Base-by-base conservation (phyloP, 805 yeast species). In the Cyberlindnera xylosilytica region DNA sequence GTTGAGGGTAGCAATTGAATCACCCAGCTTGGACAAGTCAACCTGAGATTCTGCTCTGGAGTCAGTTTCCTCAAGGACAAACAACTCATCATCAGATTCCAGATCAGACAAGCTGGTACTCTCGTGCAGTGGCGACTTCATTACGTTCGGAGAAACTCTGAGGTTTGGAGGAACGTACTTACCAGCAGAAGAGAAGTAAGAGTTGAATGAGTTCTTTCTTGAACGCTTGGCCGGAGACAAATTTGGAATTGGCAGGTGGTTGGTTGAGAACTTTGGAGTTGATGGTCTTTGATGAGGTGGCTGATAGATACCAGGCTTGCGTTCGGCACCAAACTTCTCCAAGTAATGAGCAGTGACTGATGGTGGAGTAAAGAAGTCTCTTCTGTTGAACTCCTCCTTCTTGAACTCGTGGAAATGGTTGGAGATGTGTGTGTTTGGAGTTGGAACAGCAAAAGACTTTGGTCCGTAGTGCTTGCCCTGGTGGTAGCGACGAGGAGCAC, bases 341-440 rank as follows among this genome's bases (percentile, higher is more conserved):
- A 83, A 76, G 58, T 81, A 83, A 50, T 80, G 83, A 44, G 76
- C 78, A 54, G 79, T 76, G 6, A 80, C 83, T 20, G 89, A 78
- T 42, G 83, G 84, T 3, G 93, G 93, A 4, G 93, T 85, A 58
- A 83, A 85, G 52, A 74, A 81, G 57, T 85, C 91, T 52, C 80
- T 83, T 39, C 91, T 71, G 51, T 78, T 78, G 53, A 75, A 81
- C 15, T 53, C 42, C 35, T 61, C 57, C 32, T 53, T 54, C 37
- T 54, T 62, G 47, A 62, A 67, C 19, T 68, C 63, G 24, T 67
- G 62, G 50, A 66, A 67, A 42, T 60, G 70, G 39, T 60, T 64
- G 44, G 65, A 56, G 39, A 69, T 68, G 42, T 68, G 68, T 6
- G 68, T 64, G 45, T 66, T 72, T 53, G 76, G 81, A 10, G 83